Evolutionary conservation across 2,329 filamentous ascomycete genomes (phyloP).

Genomic region (Chaetomiaceae sp.): DNA sequence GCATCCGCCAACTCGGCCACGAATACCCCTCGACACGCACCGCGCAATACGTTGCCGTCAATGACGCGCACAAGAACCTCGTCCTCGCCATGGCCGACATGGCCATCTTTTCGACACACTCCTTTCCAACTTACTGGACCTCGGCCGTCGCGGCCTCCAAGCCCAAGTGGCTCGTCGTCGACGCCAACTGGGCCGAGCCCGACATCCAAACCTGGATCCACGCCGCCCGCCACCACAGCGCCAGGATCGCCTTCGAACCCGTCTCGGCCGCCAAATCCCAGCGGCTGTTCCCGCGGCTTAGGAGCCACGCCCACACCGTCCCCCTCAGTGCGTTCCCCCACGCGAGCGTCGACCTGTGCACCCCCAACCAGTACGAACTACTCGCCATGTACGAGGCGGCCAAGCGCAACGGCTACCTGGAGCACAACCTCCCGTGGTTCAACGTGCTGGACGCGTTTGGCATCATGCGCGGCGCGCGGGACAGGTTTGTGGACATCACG

Average conservation of each 20-base stretch:
- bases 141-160: constrained; percentile 51
- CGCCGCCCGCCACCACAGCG: constrained; percentile 52
- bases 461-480: constrained; percentile 66
- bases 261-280: constrained; percentile 78
- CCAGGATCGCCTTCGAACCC: constrained; percentile 76
- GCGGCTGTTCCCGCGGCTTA: constrained; percentile 55
- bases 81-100: constrained; percentile 96
- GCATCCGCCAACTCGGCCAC: constrained; percentile 54
- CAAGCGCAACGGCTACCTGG: constrained; percentile 61
- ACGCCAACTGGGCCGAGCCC: constrained; percentile 75
- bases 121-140: constrained; percentile 55
- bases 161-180: constrained; percentile 76
- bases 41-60: constrained; percentile 87
- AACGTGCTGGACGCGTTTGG: constrained; percentile 71
- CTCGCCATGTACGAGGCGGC: constrained; percentile 72
- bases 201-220: constrained; percentile 65
- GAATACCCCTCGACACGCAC: constrained; percentile 58
- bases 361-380: constrained; percentile 81
- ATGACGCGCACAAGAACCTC: constrained; percentile 76
- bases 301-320: constrained; percentile 16
- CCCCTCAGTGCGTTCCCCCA: constrained; percentile 52
- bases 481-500: constrained; percentile 67
- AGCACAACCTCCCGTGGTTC: constrained; percentile 67
- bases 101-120: constrained; percentile 66
- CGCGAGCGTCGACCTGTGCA: constrained; percentile 66